Base-by-base conservation (phyloP, 1,284 basidiomycete genomes). In the Ceratobasidium sp. region DNA sequence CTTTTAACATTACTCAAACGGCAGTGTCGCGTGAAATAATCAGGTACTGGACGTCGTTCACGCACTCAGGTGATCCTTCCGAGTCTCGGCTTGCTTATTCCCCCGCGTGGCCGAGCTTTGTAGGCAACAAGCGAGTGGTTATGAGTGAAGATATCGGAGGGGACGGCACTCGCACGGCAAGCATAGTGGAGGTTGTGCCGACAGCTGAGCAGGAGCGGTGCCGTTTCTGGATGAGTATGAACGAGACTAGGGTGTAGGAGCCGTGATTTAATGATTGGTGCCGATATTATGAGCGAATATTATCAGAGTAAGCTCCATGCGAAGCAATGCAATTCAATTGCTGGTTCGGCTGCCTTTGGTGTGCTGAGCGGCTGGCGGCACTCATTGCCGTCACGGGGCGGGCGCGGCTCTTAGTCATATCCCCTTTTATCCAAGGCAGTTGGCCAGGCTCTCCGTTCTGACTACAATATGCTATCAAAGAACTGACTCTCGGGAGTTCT, bases 11-110 rank as follows among this genome's bases (percentile, higher is more conserved):
- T 11, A 85, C 84, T 34, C 84, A 86, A 78, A 76, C 79, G 9
- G 74, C 78, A 2, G 79, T 86, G 6, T 81, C 84, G 4, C 76
- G 79, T 58, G 83, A 85, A 76, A 83, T 84, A 16, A 84, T 86
- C 48, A 81, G 80, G 11, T 85, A 83, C 76, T 86, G 85, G 85
- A 84, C 84, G 14, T 85, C 84, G 1, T 85, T 86, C 75, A 80
- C 79, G 1, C 78, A 81, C 1, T 79, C 79, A 6, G 83, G 83
- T 16, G 65, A 83, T 71, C 84, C 84, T 0, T 83, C 83, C 9
- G 76, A 75, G 0, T 75, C 71, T 41, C 82, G 80, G 66, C 73
- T 79, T 39, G 22, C 78, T 0, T 79, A 76, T 19, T 83, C 84
- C 6, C 82, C 83, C 0, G 34, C 61, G 11, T 84, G 84, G 84